Conservation (phyloP, 495 filamentous ascomycete species). For the Neurospora sp. region DNA sequence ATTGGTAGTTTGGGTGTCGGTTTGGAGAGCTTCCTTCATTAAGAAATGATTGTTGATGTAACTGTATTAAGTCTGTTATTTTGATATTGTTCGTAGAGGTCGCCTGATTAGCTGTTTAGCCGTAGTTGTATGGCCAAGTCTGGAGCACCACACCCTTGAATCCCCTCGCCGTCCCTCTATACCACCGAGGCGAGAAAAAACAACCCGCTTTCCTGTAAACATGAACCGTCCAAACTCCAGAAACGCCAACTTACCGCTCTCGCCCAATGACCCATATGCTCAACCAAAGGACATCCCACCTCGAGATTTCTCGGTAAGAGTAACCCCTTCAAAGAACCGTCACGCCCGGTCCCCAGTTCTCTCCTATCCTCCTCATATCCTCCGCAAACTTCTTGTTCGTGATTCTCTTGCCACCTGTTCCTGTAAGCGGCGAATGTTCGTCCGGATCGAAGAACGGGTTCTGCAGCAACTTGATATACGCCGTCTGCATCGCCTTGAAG, state of each 20-base stretch:
- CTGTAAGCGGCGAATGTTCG: slow-evolving; percentile 52
- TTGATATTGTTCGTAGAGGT: background rate
- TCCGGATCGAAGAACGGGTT: slow-evolving; percentile 95
- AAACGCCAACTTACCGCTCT: background rate
- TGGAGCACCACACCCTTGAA: background rate
- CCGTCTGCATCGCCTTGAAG: slow-evolving; percentile 81
- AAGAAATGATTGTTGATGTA: background rate
- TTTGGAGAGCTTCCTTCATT: background rate
- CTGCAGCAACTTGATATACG: slow-evolving; percentile 80
- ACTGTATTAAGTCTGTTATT: background rate
- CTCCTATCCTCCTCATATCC: slow-evolving; percentile 78
- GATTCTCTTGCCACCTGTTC: slow-evolving; percentile 54
- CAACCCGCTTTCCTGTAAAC: background rate
- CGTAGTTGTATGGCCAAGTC: background rate
- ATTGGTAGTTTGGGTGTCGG: background rate
- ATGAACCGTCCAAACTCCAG: background rate
- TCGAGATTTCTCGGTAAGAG: background rate
- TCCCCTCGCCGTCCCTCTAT: background rate
- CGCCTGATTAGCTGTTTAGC: background rate
- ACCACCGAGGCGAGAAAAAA: background rate
- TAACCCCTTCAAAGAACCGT: slow-evolving; percentile 20
- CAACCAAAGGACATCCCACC: background rate
- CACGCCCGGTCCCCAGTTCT: slow-evolving; percentile 52
- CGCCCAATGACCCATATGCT: background rate
- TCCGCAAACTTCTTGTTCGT: slow-evolving; percentile 69